Base-by-base conservation (phyloP, 768 basidiomycete species). In the Sarcodon aspratus region DNA sequence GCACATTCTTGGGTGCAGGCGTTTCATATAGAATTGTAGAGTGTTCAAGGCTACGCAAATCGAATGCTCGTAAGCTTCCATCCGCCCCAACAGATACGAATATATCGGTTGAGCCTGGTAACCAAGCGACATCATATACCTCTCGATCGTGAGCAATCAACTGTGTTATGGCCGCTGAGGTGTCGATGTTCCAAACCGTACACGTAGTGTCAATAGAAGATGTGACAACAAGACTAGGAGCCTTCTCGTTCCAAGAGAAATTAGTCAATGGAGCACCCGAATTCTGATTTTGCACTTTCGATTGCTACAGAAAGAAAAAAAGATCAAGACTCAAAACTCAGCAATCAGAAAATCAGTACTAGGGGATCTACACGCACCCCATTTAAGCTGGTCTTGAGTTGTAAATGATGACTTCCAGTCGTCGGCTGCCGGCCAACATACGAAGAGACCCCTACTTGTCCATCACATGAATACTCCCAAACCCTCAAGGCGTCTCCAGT, bases 11-110 rank as follows among this genome's bases (percentile, higher is more conserved):
- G 0, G 88, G 86, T 4, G 83, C 76, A 3, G 86, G 85, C 0
- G 85, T 88, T 69, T 99, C 96, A 65, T 98, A 99, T 36, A 98
- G 74, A 58, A 99, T 99, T 9, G 96, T 99, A 10, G 92, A 96
- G 66, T 98, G 96, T 63, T 99, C 96, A 42, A 99, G 75, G 56
- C 88, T 90, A 45, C 96, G 83, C 49, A 99, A 72, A 65, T 99
- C 96, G 64, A 98, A 99, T 10, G 95, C 94, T 47, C 96, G 87
- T 46, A 98, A 69, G 54, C 87, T 91, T 9, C 96, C 96, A 61
- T 99, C 96, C 32, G 95, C 95, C 18, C 96, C 96, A 21, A 98
- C 96, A 6, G 93, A 96, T 35, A 97, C 93, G 62, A 99, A 99
- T 55, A 97, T 91, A 62, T 98, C 93, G 10, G 90, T 91, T 8